Evolutionary conservation across 192 early-diverging fungal species (phyloP), one percentile per base, ranked within the genome.

Genomic region (Spizellomyces punctatus): DNA sequence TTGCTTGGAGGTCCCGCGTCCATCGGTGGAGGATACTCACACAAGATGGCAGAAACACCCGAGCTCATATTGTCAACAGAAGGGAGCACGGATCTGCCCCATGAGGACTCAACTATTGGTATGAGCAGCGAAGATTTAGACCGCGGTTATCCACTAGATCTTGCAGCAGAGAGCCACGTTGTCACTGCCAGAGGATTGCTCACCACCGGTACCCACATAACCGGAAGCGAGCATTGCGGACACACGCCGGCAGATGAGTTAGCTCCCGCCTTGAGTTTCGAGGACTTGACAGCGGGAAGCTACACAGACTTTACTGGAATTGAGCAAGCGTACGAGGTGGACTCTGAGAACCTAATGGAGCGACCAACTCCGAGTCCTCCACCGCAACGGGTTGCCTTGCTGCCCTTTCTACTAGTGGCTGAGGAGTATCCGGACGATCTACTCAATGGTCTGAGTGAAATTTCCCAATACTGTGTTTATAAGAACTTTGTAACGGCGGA

Each of bases 401-500:
- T 76, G 41, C 67, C 60, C 12, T 17, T 76, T 27, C 10, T 63
- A 43, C 46, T 78, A 19, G 73, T 78, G 7, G 77, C 72, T 14
- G 67, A 70, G 41, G 44, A 43, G 6, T 78, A 74, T 56, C 72
- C 71, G 1, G 17, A n/a, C 6, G 77, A 78, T 22, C 69, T 78
- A 5, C 42, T 55, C 5, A 14, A 64, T 41, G 77, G 72, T 5
- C 50, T 78, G 46, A 10, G 21, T 10, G 77, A 78, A 50, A 74
- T 78, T 65, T 66, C 59, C 0, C 41, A 41, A 21, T 41, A 75
- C 41, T 69, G 72, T 58, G 63, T 70, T 6, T 72, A 78, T 44
- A 60, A 48, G 48, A 78, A 78, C 44, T 78, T 78, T 46, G 44
- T 48, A 36, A 78, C 77, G 16, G 17, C 7, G 21, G 77, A 78